Evolutionary conservation across 192 early-diverging fungal species (phyloP), one percentile per base, ranked within the genome.

Genomic region (Cetraspora pellucida): DNA sequence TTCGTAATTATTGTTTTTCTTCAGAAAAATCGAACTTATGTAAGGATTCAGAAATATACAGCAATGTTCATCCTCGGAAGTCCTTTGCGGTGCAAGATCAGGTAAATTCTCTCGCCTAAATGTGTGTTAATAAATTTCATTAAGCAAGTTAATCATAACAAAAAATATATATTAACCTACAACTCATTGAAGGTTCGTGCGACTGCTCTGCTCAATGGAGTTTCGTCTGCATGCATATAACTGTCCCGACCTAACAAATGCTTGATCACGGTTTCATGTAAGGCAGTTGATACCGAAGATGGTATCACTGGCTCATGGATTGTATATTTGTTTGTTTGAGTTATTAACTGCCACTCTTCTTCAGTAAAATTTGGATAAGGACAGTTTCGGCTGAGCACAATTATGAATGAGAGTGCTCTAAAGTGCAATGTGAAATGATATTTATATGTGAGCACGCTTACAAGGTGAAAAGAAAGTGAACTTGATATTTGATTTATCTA

Each of bases 151-250:
- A 67, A 17, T 45, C 13, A 67, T n/a, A 67, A 44, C 17, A 25
- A 43, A 37, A 37, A 1, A 37, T 37, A 37, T 37, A 67, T 23
- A 23, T 67, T 58, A 75, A 75, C 73, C 43, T 75, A 75, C 73
- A 77, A 23, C 46, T 67, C 31, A 63, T 66, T 77, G 61, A 77
- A 68, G 14, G 66, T 66, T 67, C 49, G 63, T 67, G 63, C 25
- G 54, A n/a, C 1, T 27, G 75, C 45, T 77, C 75, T 77, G 63
- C 61, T 77, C 44, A 69, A 43, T 23, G 27, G 31, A 66, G 76
- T 77, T 44, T 63, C 46, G 4, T 69, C 76, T 25, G 65, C n/a
- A 69, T 65, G 17, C 65, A 77, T 77, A 31, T 69, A 77, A 69
- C 76, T 57, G 50, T 77, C 64, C 10, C 30, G 65, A 19, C 76